A percentile compares a stretch with the other conserved stretches of the same genome.
These are phyloP conservation scores for Coemansia sp. DNA, from an alignment of 192 early-diverging fungal genomes.

Conservation along the genomic window DNA sequence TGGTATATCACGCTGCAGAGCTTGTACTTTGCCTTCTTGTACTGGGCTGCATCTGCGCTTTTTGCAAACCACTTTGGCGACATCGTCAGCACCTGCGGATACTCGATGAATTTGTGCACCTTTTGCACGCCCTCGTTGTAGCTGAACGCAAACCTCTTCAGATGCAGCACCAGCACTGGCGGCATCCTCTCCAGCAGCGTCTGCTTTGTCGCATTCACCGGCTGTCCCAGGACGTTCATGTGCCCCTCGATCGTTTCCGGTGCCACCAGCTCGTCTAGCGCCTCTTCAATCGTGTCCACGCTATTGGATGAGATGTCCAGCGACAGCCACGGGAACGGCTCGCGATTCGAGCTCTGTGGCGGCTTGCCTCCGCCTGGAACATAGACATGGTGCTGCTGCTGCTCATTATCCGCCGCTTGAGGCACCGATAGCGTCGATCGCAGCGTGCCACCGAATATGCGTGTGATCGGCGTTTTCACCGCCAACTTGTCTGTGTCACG, in stretches of 20 bases:
- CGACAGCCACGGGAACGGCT: conserved; percentile 86
- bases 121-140: conserved; percentile 77
- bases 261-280: conserved; percentile 72
- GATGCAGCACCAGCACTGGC: conserved; percentile 86
- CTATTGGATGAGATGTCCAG: conserved; percentile 81
- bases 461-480: conserved; percentile 72
- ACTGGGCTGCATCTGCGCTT: conserved; percentile 13
- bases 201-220: conserved; percentile 78
- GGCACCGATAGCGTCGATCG: conserved; percentile 75
- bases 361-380: conserved; percentile 37
- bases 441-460: conserved; percentile 83
- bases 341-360: conserved; percentile 78
- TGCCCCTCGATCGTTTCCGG: conserved; percentile 86
- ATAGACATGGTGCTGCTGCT: too few species aligned
- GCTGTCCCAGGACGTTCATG: conserved; percentile 27
- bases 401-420: conserved; percentile 12
- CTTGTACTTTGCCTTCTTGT: conserved; percentile 59
- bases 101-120: conserved; percentile 80
- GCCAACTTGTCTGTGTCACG: conserved; percentile 57
- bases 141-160: conserved; percentile 92
- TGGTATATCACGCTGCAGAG: conserved; percentile 93
- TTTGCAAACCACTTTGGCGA: conserved; percentile 58
- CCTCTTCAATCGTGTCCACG: conserved; percentile 82
- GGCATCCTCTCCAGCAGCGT: conserved; percentile 78
- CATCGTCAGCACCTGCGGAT: conserved; percentile 62